Evolutionary conservation across 768 basidiomycete genomes (phyloP).

Genomic region (Termitomyces sp.): DNA sequence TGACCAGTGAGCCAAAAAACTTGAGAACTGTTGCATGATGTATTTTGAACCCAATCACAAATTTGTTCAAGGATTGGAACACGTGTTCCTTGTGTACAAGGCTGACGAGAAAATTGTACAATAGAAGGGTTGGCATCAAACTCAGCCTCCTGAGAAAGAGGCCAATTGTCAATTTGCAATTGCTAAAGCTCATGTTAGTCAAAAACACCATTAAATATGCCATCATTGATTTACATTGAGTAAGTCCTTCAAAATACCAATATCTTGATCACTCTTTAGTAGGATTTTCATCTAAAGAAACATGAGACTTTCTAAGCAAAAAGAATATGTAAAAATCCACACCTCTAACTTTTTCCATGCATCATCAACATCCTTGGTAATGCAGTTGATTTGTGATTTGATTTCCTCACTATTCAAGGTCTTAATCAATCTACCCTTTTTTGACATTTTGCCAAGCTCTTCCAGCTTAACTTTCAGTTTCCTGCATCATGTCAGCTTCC

Average conservation of each 20-base stretch:
- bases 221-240: slow-evolving; percentile 10
- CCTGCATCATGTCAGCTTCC: not conserved
- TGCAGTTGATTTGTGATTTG: not conserved
- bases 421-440: not conserved
- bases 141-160: not conserved
- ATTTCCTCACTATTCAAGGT: slow-evolving; percentile 10
- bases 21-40: slow-evolving; percentile 11
- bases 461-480: too few relatives aligned
- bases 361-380: slow-evolving; percentile 4
- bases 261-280: not conserved
- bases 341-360: slow-evolving; percentile 13
- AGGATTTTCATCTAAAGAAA: not conserved
- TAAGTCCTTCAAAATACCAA: slow-evolving; percentile 8
- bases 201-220: slow-evolving; percentile 13
- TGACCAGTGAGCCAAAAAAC: slow-evolving; percentile 6
- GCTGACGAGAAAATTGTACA: not conserved
- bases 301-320: too few relatives aligned
- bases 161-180: not conserved
- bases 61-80: slow-evolving; percentile 18
- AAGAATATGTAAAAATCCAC: not conserved
- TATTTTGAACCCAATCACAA: not conserved
- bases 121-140: not conserved
- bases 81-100: slow-evolving; percentile 22
- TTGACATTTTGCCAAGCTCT: not conserved
- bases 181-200: slow-evolving; percentile 5